phyloP scores from a whole-genome alignment of 2,329 filamentous ascomycete species.

The Aspergillus uvarum region DNA sequence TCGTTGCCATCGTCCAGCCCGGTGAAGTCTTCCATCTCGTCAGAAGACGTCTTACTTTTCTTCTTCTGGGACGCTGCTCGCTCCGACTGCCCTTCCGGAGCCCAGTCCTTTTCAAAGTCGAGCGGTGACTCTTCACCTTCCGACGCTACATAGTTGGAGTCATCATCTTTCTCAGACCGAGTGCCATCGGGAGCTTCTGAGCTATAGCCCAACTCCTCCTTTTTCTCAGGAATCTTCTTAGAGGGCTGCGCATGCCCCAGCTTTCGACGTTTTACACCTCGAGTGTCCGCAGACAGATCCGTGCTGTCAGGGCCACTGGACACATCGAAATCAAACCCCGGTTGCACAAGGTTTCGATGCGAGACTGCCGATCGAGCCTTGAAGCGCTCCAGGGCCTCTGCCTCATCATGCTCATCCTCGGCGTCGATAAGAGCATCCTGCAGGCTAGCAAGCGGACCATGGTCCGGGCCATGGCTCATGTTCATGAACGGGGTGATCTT shows the following conservation, averaged over 20 bases:
- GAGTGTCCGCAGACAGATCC: slow-evolving; percentile 25
- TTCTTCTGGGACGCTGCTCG: slow-evolving; percentile 19
- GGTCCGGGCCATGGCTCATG: slow-evolving; percentile 60
- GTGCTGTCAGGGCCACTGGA: slow-evolving; percentile 28
- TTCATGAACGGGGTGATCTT: slow-evolving; percentile 96
- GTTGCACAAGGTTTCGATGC: slow-evolving; percentile 70
- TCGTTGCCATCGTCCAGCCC: slow-evolving; percentile 89
- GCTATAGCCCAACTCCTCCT: slow-evolving; percentile 9
- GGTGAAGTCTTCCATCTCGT: slow-evolving; percentile 56
- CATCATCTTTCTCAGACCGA: slow-evolving; percentile 34
- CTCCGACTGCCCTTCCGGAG: slow-evolving; percentile 30
- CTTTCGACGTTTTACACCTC: slow-evolving; percentile 39
- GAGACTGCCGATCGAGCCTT: slow-evolving; percentile 53
- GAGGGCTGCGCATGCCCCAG: slow-evolving; percentile 16
- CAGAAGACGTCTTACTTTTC: slow-evolving; percentile 32
- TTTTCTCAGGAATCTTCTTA: not conserved
- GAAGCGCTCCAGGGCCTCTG: slow-evolving; percentile 48
- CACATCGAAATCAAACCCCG: slow-evolving; percentile 64
- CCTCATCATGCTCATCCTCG: slow-evolving; percentile 65
- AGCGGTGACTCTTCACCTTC: slow-evolving; percentile 29
- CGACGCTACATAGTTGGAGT: slow-evolving; percentile 34
- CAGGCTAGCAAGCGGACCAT: slow-evolving; percentile 66
- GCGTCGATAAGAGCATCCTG: slow-evolving; percentile 78
- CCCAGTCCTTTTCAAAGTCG: slow-evolving; percentile 39
- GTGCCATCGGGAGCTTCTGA: slow-evolving; percentile 13